These are phyloP conservation scores for Echium plantagineum DNA, from an alignment of 257 asterid genomes.

Conservation along the genomic window DNA sequence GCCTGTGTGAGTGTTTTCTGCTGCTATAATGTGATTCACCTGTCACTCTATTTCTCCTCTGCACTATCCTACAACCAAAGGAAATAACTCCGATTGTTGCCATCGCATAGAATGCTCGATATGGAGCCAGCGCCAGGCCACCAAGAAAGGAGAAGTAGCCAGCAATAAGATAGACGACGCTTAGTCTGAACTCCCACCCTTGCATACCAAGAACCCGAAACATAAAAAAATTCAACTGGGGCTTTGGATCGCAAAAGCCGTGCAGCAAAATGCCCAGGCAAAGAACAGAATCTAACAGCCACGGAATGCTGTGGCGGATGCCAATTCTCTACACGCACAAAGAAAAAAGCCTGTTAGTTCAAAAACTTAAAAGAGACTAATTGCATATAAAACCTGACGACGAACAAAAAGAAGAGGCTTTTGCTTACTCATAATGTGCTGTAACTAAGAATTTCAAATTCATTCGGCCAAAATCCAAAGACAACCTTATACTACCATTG, in stretches of 20 bases:
- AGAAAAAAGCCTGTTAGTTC: not conserved
- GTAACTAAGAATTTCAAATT: no score
- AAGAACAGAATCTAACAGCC: constrained; percentile 67
- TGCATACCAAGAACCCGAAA: constrained; percentile 51
- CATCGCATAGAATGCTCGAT: constrained; percentile 58
- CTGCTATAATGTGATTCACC: constrained; percentile 47
- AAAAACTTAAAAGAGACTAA: not conserved
- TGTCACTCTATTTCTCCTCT: constrained; percentile 41
- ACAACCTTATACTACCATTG: no score
- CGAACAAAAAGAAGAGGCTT: no score
- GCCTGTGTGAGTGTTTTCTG: constrained; percentile 78
- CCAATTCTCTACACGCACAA: constrained; percentile 56
- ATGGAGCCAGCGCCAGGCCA: constrained; percentile 72
- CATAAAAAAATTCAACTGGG: constrained; percentile 63
- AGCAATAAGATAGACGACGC: constrained; percentile 65
- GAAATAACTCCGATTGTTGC: constrained; percentile 63
- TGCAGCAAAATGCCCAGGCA: constrained; percentile 71
- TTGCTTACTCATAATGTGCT: no score
- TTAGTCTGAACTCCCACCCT: constrained; percentile 53
- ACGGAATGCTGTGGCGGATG: constrained; percentile 51
- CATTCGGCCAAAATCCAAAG: no score
- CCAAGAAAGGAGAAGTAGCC: constrained; percentile 60
- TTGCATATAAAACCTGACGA: no score
- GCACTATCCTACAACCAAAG: constrained; percentile 56
- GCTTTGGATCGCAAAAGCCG: constrained; percentile 66